These are phyloP conservation scores for Pyrenophora seminiperda DNA, from an alignment of 2,329 filamentous ascomycete genomes.

Conservation along the genomic window DNA sequence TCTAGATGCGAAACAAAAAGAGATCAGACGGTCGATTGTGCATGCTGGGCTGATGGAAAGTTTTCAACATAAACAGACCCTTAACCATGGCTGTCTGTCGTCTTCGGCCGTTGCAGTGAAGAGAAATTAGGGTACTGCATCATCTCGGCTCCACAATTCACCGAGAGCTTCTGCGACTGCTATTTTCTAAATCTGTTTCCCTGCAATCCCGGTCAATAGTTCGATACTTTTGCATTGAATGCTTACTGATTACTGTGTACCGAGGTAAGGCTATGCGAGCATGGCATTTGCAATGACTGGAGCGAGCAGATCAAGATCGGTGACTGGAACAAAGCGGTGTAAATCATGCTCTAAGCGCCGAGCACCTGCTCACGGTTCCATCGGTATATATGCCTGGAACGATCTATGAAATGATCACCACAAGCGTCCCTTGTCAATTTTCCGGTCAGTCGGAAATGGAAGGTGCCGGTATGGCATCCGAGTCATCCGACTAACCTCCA, in stretches of 20 bases:
- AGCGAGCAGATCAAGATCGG: background rate
- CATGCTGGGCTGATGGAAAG: too few species aligned
- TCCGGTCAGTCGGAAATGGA: slow-evolving; percentile 13
- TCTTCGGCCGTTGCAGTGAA: too few species aligned
- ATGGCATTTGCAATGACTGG: background rate
- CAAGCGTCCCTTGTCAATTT: slow-evolving; percentile 4
- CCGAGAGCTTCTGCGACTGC: too few species aligned
- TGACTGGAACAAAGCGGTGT: background rate
- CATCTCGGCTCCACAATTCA: too few species aligned
- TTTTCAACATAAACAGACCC: too few species aligned
- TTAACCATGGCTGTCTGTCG: too few species aligned
- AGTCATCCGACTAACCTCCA: background rate
- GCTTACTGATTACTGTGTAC: background rate
- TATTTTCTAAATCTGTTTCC: too few species aligned
- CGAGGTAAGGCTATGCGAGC: too few species aligned
- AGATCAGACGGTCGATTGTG: too few species aligned
- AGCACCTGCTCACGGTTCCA: background rate
- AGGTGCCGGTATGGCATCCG: background rate
- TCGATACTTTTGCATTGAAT: background rate
- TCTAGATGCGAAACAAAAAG: too few species aligned
- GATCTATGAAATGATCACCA: background rate
- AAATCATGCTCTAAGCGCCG: background rate
- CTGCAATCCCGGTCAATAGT: slow-evolving; percentile 1
- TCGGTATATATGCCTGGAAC: background rate
- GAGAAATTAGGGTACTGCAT: too few species aligned